Evolutionary conservation across 139 green algal genomes (phyloP).

Genomic region (Penium margaritaceum): DNA sequence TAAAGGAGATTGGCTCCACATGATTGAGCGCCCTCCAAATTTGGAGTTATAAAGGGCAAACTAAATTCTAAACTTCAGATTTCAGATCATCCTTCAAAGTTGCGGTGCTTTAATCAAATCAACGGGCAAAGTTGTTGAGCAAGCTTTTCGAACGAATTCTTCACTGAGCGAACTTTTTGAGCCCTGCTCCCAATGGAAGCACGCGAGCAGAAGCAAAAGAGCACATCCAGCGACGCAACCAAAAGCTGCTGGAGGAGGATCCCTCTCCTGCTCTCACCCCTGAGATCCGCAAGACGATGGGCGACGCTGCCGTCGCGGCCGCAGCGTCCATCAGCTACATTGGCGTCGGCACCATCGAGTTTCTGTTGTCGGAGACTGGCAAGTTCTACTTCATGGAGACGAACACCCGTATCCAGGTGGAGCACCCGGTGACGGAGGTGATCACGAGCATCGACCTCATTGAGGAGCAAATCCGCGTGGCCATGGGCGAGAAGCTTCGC

Average conservation of each 20-base stretch:
- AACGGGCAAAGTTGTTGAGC: no score
- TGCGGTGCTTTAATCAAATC: no score
- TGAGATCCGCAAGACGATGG: slow-evolving; percentile 77
- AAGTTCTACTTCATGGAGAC: slow-evolving; percentile 87
- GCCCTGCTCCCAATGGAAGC: no score
- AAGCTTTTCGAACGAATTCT: no score
- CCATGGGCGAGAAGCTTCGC: slow-evolving; percentile 65
- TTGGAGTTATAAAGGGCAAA: no score
- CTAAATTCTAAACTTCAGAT: no score
- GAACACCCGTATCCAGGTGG: slow-evolving; percentile 87
- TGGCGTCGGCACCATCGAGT: slow-evolving; percentile 83
- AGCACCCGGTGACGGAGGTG: slow-evolving; percentile 95
- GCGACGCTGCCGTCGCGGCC: slow-evolving; percentile 72
- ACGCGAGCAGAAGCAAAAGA: no score
- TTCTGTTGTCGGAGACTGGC: slow-evolving; percentile 78
- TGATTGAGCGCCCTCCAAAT: no score
- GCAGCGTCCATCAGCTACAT: slow-evolving; percentile 54
- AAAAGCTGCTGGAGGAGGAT: background rate
- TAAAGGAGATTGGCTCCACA: no score
- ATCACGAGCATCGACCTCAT: slow-evolving; percentile 87
- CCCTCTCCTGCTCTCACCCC: background rate
- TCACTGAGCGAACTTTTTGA: no score
- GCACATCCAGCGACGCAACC: slow-evolving; percentile 3
- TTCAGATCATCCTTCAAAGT: no score
- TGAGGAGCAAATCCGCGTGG: slow-evolving; percentile 79